These are phyloP conservation scores for Beauveria brongniartii DNA, from an alignment of 2,329 filamentous ascomycete species.

Conservation along the genomic window DNA sequence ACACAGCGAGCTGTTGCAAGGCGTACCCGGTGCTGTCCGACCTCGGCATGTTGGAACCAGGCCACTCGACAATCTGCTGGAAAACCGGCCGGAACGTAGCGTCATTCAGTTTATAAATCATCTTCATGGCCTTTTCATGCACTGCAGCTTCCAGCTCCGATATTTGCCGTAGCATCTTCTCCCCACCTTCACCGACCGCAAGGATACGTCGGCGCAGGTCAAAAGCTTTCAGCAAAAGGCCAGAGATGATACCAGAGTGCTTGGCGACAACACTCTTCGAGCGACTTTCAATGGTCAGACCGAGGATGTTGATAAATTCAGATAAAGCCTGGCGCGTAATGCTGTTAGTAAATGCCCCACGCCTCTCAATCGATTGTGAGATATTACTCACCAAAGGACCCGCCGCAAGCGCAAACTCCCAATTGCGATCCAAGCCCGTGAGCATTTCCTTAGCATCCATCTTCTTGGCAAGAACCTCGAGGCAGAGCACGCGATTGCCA, in stretches of 20 bases:
- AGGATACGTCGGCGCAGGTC: slow-evolving; percentile 57
- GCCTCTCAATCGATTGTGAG: background rate
- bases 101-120: slow-evolving; percentile 96
- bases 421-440: slow-evolving; percentile 62
- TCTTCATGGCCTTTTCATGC: slow-evolving; percentile 69
- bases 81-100: slow-evolving; percentile 89
- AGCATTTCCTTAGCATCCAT: slow-evolving; percentile 73
- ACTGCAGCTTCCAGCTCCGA: slow-evolving; percentile 54
- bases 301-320: slow-evolving; percentile 64
- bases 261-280: slow-evolving; percentile 72
- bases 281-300: slow-evolving; percentile 65
- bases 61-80: slow-evolving; percentile 76
- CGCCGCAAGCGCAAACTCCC: slow-evolving; percentile 53
- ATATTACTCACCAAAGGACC: slow-evolving; percentile 53
- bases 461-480: slow-evolving; percentile 67
- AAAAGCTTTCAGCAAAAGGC: slow-evolving; percentile 50
- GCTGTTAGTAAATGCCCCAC: slow-evolving; percentile 6
- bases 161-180: slow-evolving; percentile 39
- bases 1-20: slow-evolving; percentile 66
- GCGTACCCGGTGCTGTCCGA: slow-evolving; percentile 50
- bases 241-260: slow-evolving; percentile 61
- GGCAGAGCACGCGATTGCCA: slow-evolving; percentile 58
- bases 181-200: slow-evolving; percentile 36
- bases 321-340: slow-evolving; percentile 44
- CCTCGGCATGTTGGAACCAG: slow-evolving; percentile 51